Evolutionary conservation across 768 basidiomycete species (phyloP), one percentile per base, ranked within the genome.

Genomic region (Lentinus tigrinus): DNA sequence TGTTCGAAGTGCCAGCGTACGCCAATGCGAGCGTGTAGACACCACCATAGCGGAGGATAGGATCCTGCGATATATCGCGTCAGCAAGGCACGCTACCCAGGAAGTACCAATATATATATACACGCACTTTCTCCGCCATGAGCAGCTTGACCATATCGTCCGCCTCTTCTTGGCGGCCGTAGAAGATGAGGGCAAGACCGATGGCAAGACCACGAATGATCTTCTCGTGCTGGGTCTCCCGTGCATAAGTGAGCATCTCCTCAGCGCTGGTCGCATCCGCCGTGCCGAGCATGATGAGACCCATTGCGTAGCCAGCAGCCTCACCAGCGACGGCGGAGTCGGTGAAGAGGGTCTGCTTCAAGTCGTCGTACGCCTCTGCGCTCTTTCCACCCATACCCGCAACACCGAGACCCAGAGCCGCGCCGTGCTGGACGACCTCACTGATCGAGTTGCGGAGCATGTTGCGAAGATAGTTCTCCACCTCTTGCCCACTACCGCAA

Each of bases 171-270:
- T 95, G 93, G 49, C 88, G 83, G 39, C 92, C 94, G 61, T 96
- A 98, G 74, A 84, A 93, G 57, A 98, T 82, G 72, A 98, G 93
- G 2, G 93, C 93, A 43, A 95, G 79, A 21, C 96, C 96, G 65
- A 99, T 82, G 7, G 95, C 92, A 53, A 99, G 81, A 63, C 95
- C 95, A 44, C 97, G 88, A 54, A 98, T 98, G 68, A 98, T 98
- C 78, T 98, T 99, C 78, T 99, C 97, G 70, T 98, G 97, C 68
- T 97, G 94, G 1, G 97, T 99, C 70, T 99, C 97, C 54, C 90
- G 85, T 27, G 97, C 95, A 68, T 99, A 99, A 52, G 88, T 84
- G 56, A 98, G 77, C 96, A 98, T 98, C 75, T 99, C 97, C 27
- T 91, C 88, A 36, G 94, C 85, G 53, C 86, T 85, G 37, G 84